phyloP scores from a whole-genome alignment of 2,329 filamentous ascomycete species.

The Phialophora expanda region DNA sequence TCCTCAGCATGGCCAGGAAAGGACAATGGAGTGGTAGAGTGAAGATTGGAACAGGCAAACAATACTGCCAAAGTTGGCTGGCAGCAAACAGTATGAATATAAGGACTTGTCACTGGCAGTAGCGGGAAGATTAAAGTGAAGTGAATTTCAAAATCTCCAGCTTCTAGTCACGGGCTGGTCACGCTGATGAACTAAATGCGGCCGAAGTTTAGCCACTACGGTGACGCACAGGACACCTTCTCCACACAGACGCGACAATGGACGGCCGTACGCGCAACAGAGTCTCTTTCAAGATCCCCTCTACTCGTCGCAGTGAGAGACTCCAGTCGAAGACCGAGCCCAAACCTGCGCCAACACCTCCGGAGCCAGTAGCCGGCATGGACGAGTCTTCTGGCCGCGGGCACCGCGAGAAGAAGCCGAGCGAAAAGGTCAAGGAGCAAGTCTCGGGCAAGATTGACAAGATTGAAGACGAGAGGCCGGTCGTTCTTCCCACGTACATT shows the following conservation, averaged over 20 bases:
- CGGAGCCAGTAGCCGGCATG: slow-evolving; percentile 24
- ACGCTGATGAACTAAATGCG: neutral
- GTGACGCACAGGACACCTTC: neutral
- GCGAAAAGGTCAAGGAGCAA: slow-evolving; percentile 39
- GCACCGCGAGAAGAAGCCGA: slow-evolving; percentile 39
- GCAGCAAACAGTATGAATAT: neutral
- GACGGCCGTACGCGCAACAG: neutral
- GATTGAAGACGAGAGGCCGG: slow-evolving; percentile 33
- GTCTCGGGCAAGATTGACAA: slow-evolving; percentile 36
- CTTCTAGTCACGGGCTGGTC: neutral
- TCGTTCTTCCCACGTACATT: slow-evolving; percentile 38
- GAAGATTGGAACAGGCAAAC: neutral
- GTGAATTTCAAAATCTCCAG: too few relatives aligned
- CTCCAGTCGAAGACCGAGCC: slow-evolving; percentile 4
- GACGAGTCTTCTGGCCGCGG: slow-evolving; percentile 38
- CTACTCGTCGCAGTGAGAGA: neutral
- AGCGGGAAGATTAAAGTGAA: neutral
- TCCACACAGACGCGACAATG: neutral
- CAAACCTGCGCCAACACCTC: neutral
- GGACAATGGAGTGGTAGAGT: neutral
- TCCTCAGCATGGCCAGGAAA: neutral
- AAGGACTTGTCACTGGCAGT: neutral
- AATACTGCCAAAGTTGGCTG: neutral
- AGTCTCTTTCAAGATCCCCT: neutral
- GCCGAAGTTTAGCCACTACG: neutral